These are phyloP conservation scores for Danielia oregonensis DNA, from an alignment of 805 yeast species.

Conservation along the genomic window DNA sequence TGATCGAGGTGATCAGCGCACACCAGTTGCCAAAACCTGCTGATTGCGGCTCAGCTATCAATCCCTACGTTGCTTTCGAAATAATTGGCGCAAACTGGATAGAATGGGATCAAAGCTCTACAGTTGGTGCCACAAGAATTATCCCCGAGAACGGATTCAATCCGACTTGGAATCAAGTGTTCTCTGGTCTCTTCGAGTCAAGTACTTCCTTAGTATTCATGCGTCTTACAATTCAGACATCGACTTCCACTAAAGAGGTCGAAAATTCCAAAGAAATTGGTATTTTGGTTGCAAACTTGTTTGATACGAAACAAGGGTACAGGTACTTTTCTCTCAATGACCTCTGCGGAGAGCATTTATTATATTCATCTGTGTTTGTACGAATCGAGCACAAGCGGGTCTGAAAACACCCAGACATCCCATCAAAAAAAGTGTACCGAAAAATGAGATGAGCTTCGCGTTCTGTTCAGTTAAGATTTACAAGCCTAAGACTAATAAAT, in stretches of 20 bases:
- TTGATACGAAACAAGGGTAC: conserved; percentile 71
- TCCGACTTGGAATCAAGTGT: conserved; percentile 71
- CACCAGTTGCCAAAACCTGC: conserved; percentile 78
- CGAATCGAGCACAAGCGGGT: conserved; percentile 23
- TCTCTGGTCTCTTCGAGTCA: conserved; percentile 38
- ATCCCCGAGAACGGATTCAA: conserved; percentile 77
- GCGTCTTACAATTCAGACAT: conserved; percentile 47
- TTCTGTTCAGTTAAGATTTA: background rate
- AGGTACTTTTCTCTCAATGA: conserved; percentile 79
- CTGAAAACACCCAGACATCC: conserved; percentile 1
- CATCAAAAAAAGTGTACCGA: background rate
- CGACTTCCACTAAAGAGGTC: conserved; percentile 11
- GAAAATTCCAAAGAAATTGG: conserved; percentile 45
- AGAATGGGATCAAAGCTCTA: conserved; percentile 18
- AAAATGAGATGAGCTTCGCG: conserved; percentile 8
- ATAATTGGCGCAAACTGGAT: conserved; percentile 43
- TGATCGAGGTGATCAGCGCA: conserved; percentile 60
- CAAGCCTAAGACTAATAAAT: no score
- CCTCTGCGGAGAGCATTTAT: conserved; percentile 69
- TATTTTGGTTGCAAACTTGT: conserved; percentile 54
- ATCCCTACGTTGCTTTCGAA: conserved; percentile 63
- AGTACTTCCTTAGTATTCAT: conserved; percentile 52
- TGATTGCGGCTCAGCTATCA: conserved; percentile 39
- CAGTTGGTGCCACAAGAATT: conserved; percentile 11
- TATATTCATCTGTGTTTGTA: conserved; percentile 50